These are phyloP conservation scores for Hagleromyces aurorensis DNA, from an alignment of 805 yeast species.

Conservation along the genomic window DNA sequence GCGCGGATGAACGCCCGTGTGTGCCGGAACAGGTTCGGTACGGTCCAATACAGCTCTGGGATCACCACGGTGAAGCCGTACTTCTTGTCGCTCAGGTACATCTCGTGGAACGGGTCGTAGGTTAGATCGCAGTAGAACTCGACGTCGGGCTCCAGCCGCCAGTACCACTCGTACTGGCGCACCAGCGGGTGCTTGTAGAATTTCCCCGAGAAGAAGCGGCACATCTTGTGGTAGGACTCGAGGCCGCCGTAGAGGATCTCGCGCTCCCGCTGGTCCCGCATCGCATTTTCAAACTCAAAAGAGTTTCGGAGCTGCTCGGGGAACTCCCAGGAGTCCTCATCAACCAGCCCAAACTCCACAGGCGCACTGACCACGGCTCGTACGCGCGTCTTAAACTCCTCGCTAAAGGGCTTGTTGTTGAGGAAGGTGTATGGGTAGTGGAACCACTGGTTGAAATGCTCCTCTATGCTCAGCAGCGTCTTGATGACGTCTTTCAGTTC, in stretches of 20 bases:
- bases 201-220: constrained; percentile 80
- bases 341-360: constrained; percentile 66
- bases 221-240: constrained; percentile 88
- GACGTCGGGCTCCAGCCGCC: constrained; percentile 94
- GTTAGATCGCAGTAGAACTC: constrained; percentile 85
- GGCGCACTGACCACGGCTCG: constrained; percentile 45
- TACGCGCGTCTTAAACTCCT: constrained; percentile 52
- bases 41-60: constrained; percentile 70
- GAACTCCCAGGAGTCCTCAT: constrained; percentile 61
- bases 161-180: constrained; percentile 73
- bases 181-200: constrained; percentile 78
- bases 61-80: constrained; percentile 83
- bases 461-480: constrained; percentile 68
- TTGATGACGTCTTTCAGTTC: constrained; percentile 72
- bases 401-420: constrained; percentile 68
- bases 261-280: constrained; percentile 73
- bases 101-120: constrained; percentile 82
- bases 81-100: constrained; percentile 59
- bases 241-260: constrained; percentile 76
- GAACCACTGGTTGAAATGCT: constrained; percentile 90
- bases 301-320: constrained; percentile 30
- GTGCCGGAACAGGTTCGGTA: constrained; percentile 70
- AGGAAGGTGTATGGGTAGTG: constrained; percentile 88
- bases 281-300: constrained; percentile 40
- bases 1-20: constrained; percentile 56